Conservation (phyloP, 768 basidiomycete genomes). For the Trametes cubensis region DNA sequence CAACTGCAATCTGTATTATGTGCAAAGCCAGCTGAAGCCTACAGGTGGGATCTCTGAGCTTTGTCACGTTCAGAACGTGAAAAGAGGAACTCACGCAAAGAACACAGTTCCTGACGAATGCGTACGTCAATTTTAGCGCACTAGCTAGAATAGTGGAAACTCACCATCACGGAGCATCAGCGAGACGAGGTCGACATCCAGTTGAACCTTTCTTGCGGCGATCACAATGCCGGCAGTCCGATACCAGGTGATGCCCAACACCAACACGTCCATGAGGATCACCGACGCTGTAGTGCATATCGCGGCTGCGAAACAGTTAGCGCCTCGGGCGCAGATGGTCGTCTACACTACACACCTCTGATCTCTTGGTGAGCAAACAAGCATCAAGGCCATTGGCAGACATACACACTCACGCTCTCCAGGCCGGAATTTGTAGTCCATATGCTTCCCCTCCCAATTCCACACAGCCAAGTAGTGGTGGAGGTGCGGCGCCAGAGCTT, state of each 20-base stretch:
- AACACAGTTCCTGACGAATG: not conserved
- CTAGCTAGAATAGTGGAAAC: not conserved
- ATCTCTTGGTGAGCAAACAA: not conserved
- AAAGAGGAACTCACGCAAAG: not conserved
- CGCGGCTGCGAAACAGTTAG: not conserved
- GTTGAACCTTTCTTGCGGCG: not conserved
- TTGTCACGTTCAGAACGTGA: too few species aligned
- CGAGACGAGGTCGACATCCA: constrained; percentile 1
- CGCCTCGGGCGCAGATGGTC: not conserved
- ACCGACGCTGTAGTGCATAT: not conserved
- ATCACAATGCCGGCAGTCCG: constrained; percentile 12
- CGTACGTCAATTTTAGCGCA: not conserved
- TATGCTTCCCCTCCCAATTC: not conserved
- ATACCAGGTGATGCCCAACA: constrained; percentile 14
- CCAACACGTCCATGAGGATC: constrained; percentile 1
- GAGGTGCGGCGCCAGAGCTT: not conserved
- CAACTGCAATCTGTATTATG: not conserved
- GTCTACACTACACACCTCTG: not conserved
- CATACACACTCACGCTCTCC: not conserved
- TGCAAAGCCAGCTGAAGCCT: not conserved
- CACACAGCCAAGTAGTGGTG: not conserved
- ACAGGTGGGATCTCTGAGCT: not conserved
- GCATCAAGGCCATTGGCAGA: not conserved
- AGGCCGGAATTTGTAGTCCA: not conserved
- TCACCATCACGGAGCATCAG: constrained; percentile 8